Base-by-base conservation (phyloP, 2,329 filamentous ascomycete species). In the Botryotinia narcissicola region DNA sequence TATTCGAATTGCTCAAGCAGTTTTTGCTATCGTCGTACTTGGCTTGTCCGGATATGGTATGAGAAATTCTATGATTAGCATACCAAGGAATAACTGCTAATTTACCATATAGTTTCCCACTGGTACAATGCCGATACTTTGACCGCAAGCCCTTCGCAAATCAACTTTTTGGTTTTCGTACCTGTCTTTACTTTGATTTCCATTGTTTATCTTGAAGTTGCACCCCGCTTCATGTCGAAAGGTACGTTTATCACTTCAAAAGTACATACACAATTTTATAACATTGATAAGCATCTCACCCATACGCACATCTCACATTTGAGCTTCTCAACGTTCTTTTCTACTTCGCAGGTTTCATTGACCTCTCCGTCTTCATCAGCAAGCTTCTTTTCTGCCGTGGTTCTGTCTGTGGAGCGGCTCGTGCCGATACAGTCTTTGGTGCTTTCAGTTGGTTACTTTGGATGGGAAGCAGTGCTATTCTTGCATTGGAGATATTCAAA, bases 331-430 rank as follows among this genome's bases (percentile, higher is more conserved):
- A 89, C 79, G 82, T 84, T 7, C 75, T 89, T 73, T 86, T 90
- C 79, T 89, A 88, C 82, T 87, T 90, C 80, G 83, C 84, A 32
- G 88, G 88, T 73, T 90, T 90, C 82, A 84, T 89, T 77, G 87
- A 87, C 16, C 84, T 90, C 32, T 83, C 87, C 61, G 84, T 87
- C 75, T 90, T 89, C 81, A 85, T 91, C 76, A 83, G 84, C 79
- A 82, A 83, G 70, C 82, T 90, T 68, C 81, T 86, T 72, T 88
- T 88, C 82, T 91, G 89, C 81, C 83, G 84, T 42, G 89, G 88
- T 60, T 83, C 82, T 54, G 86, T 90, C 40, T 91, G 89, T 82
- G 83, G 83, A 37, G 84, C 86, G 20, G 87, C 87, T 59, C 86
- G 86, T 32, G 87, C 87, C 61, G 84, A 86, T 74, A 84, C 86